A percentile compares a stretch with the other conserved stretches of the same genome.
Evolutionary conservation across 306 rosid genomes (phyloP).

Genomic region (Cucurbita argyrosperma): DNA sequence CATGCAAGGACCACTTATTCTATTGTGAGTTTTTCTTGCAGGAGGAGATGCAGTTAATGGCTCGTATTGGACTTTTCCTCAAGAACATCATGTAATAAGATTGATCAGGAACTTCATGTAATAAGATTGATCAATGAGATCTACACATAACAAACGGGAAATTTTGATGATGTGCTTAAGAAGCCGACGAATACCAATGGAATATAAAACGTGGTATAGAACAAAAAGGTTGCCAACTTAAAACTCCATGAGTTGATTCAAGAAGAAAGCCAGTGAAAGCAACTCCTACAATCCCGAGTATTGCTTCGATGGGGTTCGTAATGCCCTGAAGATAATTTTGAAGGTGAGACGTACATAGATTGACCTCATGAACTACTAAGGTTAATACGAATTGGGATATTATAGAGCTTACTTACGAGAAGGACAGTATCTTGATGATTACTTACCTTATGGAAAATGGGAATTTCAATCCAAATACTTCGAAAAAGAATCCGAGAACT

Average conservation of each 20-base stretch:
- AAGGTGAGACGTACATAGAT: not conserved
- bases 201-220: not conserved
- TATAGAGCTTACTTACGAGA: slow-evolving; percentile 36
- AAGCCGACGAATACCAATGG: not conserved
- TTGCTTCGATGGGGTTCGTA: slow-evolving; percentile 84
- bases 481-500: not conserved
- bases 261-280: slow-evolving; percentile 91
- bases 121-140: slow-evolving; percentile 25
- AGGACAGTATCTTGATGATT: slow-evolving; percentile 93
- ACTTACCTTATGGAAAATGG: slow-evolving; percentile 23
- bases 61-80: not conserved
- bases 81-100: slow-evolving; percentile 25
- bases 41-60: not conserved
- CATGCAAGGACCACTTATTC: too few relatives aligned
- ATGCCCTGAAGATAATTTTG: slow-evolving; percentile 44
- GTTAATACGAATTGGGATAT: not conserved
- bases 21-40: too few relatives aligned
- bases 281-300: slow-evolving; percentile 88
- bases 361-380: not conserved
- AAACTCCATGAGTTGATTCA: slow-evolving; percentile 91
- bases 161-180: not conserved
- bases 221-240: slow-evolving; percentile 26
- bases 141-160: slow-evolving; percentile 28
- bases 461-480: slow-evolving; percentile 4
- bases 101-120: slow-evolving; percentile 12